Evolutionary conservation across 2,329 filamentous ascomycete genomes (phyloP).

Genomic region (Xylaria arbuscula): DNA sequence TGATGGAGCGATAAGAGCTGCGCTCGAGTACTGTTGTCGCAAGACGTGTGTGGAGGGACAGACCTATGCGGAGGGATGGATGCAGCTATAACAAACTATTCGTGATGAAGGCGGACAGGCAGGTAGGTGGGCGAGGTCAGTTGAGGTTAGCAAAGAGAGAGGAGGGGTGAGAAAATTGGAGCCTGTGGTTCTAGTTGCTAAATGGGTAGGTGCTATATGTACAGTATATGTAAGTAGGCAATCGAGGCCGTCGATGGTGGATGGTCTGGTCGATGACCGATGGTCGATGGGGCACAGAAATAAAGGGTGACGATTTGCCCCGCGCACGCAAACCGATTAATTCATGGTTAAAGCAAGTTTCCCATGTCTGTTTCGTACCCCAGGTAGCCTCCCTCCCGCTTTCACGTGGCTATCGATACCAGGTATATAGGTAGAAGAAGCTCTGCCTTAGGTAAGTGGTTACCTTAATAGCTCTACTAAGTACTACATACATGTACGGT

Average conservation of each 20-base stretch:
- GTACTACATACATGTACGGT: too few relatives aligned
- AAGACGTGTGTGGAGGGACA: not conserved
- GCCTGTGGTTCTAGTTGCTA: conserved; percentile 32
- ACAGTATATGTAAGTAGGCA: not conserved
- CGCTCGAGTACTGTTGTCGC: not conserved
- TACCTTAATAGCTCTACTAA: not conserved
- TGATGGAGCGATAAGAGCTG: not conserved
- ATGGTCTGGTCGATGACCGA: not conserved
- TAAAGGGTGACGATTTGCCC: conserved; percentile 27
- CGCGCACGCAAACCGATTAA: conserved; percentile 23
- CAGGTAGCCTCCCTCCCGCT: not conserved
- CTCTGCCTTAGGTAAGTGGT: not conserved
- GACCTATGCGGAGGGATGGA: not conserved
- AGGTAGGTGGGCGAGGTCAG: conserved; percentile 23
- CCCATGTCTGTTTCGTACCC: not conserved
- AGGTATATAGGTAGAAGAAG: not conserved
- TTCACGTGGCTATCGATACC: conserved; percentile 9
- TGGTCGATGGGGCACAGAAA: conserved; percentile 22
- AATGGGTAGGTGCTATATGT: not conserved
- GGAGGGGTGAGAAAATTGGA: conserved; percentile 40
- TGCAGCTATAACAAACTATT: conserved; percentile 4
- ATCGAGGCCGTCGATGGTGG: not conserved
- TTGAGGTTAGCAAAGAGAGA: conserved; percentile 17
- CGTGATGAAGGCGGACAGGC: not conserved
- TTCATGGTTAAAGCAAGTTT: conserved; percentile 13